Evolutionary conservation across 176 grass and related monocot species (phyloP), one percentile per base, ranked within the genome.

Genomic region (Melocanna baccifera): DNA sequence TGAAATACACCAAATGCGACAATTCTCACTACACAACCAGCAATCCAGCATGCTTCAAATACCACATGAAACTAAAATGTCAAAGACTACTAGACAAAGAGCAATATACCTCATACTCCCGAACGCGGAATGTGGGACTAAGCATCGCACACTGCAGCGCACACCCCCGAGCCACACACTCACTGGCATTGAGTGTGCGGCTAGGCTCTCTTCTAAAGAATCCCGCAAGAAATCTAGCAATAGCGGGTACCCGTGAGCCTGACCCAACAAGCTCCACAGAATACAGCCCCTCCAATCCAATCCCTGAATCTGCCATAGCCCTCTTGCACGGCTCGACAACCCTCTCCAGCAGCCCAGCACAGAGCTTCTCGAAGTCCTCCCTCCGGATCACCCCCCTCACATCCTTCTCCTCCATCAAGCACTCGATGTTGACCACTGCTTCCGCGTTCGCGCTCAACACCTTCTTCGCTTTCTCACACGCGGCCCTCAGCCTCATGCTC

Each of bases 331-430:
- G 91, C 50, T 89, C 75, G 2, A 99, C 25, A 9, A 99, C 81
- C 82, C 86, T 88, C 51, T 94, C 84, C 22, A 96, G 84, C 75
- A 99, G 37, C 22, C 55, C 75, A 9, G 77, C 16, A 74, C 88
- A 92, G 8, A 96, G 76, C 62, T 84, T 92, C 86, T 99, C 96
- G 7, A 96, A 99, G n/a, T 96, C 93, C 2, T 94, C 96, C 67
- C 96, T 86, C 42, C 87, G 89, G 59, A 99, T 92, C 64, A 89
- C 77, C 39, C 96, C 96, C 71, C 86, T 96, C 43, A 96, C 93
- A 73, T 99, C 96, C 78, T 94, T 99, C 89, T 99, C 96, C 91
- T 99, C 96, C 91, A 99, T 94, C 52, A 99, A 75, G 53, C 96
- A 99, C 62, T 99, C 96, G 3, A 99, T 96, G 84, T 86, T 96